phyloP scores from a whole-genome alignment of 2,329 filamentous ascomycete species.

The Metarhizium humberi region DNA sequence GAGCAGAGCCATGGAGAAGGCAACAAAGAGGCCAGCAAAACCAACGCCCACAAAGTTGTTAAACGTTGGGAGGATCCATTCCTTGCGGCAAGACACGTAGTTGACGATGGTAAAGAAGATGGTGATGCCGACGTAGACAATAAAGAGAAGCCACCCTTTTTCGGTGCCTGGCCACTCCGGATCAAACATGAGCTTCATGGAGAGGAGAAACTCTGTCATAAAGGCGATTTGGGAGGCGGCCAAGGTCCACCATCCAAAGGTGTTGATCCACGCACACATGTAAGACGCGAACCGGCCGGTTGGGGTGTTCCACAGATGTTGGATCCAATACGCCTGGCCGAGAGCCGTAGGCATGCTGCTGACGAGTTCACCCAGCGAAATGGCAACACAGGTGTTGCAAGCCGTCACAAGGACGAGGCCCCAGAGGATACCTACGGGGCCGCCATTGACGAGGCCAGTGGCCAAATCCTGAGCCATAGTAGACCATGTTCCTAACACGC shows the following conservation, averaged over 20 bases:
- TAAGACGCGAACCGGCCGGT: constrained; percentile 42
- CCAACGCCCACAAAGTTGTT: constrained; percentile 47
- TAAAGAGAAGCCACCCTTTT: constrained; percentile 43
- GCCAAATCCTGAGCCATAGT: constrained; percentile 41
- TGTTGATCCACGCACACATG: constrained; percentile 52
- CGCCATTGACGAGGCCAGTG: constrained; percentile 44
- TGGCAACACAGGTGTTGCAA: constrained; percentile 43
- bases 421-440: constrained; percentile 45
- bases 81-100: constrained; percentile 37
- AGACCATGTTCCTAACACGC: constrained; percentile 48
- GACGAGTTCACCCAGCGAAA: constrained; percentile 46
- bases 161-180: constrained; percentile 33
- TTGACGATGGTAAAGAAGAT: constrained; percentile 39
- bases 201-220: constrained; percentile 47
- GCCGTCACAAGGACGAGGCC: constrained; percentile 41
- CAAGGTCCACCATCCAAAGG: constrained; percentile 49
- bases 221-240: constrained; percentile 47
- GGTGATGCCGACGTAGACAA: constrained; percentile 44
- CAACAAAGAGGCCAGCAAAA: constrained; percentile 42
- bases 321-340: constrained; percentile 49
- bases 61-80: constrained; percentile 32
- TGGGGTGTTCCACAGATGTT: constrained; percentile 24
- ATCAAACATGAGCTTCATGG: constrained; percentile 46
- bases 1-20: constrained; percentile 40
- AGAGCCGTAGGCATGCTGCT: constrained; percentile 51